Evolutionary conservation across 148 eudicot genomes (phyloP), one percentile per base, ranked within the genome.

Genomic region (Arbutus unedo): DNA sequence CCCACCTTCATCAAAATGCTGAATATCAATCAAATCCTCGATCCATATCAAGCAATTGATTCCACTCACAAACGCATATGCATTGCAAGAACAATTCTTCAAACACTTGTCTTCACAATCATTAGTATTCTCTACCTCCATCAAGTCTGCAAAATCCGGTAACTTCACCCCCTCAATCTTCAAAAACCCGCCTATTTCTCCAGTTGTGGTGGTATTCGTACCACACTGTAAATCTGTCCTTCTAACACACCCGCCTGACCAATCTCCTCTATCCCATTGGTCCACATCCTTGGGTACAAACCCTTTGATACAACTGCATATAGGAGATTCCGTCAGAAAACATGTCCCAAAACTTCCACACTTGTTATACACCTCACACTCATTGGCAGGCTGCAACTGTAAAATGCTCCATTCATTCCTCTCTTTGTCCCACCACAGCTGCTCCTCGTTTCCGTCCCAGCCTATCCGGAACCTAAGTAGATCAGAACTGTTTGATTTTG

Each of bases 211-310:
- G 82, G 62, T 71, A 80, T 82, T 88, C 54, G n/a, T 50, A 56
- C 71, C 78, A 77, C 96, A 90, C 66, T 78, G 56, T 80, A 91
- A 78, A 13, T 77, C 18, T 0, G 81, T 86, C 77, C 74, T 86
- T 85, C 93, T 88, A 74, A 86, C 78, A 64, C 95, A 92, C 77
- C 95, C 95, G 43, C 87, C 88, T 10, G 89, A 77, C 90, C 91
- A 84, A 74, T 85, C 82, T 59, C 90, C 86, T 0, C 68, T 60
- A 4, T 62, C 50, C 93, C 91, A 90, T 71, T 83, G 86, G 64
- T 79, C 84, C 66, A 0, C 4, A 47, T 79, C 47, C 74, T 78
- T 84, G 4, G 93, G 90, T 25, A 13, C 81, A 82, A 90, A 92
- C 86, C 91, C 92, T 31, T 85, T 21, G 13, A 89, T 53, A 79